Percentiles rank a stretch among this genome's conserved stretches.
Conservation (phyloP, 306 rosid species). For the Ziziphus jujuba region DNA sequence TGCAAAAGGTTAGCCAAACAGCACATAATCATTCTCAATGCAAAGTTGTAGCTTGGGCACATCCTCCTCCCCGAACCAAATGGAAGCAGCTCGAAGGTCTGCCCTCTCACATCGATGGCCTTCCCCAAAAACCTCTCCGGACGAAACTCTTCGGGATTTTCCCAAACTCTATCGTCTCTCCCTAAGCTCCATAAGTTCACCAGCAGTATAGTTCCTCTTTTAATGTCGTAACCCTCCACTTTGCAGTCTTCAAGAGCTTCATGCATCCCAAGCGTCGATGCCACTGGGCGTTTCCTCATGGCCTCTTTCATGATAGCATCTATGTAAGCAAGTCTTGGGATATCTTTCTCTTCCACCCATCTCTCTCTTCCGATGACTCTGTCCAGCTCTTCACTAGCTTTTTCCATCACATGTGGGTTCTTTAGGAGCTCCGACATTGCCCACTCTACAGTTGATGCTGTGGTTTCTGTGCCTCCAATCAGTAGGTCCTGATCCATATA, state of each 20-base stretch:
- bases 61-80: slow-evolving; percentile 23
- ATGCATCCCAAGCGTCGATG: neutral
- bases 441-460: slow-evolving; percentile 20
- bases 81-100: slow-evolving; percentile 1
- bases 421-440: slow-evolving; percentile 27
- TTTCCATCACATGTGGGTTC: slow-evolving; percentile 14
- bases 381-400: slow-evolving; percentile 22
- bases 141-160: slow-evolving; percentile 11
- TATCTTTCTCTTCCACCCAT: slow-evolving; percentile 30
- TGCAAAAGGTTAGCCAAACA: slow-evolving; percentile 9
- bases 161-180: slow-evolving; percentile 14
- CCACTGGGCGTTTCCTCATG: slow-evolving; percentile 23
- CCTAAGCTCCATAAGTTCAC: too few relatives aligned
- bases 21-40: neutral
- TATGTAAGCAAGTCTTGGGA: slow-evolving; percentile 12
- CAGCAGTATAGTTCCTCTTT: too few relatives aligned
- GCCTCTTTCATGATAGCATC: slow-evolving; percentile 24
- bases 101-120: slow-evolving; percentile 21
- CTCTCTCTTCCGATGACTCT: slow-evolving; percentile 22
- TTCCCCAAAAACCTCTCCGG: slow-evolving; percentile 22
- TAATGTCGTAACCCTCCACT: too few relatives aligned
- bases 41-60: neutral
- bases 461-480: slow-evolving; percentile 18
- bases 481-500: neutral
- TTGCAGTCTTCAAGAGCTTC: too few relatives aligned